These are phyloP conservation scores for Suillus americanus DNA, from an alignment of 768 basidiomycete genomes.

Conservation along the genomic window DNA sequence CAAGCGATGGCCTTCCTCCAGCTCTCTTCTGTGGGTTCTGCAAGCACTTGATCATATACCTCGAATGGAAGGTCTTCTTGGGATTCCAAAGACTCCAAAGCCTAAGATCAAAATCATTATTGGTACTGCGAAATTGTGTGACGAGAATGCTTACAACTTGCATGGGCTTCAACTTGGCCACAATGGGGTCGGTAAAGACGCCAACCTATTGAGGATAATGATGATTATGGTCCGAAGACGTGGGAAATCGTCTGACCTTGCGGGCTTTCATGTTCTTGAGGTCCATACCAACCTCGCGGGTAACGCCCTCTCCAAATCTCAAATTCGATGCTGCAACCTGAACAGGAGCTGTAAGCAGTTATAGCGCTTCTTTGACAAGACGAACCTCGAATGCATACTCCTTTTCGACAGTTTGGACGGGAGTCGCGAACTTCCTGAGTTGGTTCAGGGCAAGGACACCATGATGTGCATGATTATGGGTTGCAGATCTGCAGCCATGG, in stretches of 20 bases:
- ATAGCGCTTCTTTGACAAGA: not conserved
- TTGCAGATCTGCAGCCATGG: slow-evolving; percentile 58
- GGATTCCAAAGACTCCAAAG: slow-evolving; percentile 75
- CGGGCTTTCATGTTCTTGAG: slow-evolving; percentile 90
- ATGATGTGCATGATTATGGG: slow-evolving; percentile 40
- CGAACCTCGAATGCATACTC: slow-evolving; percentile 91
- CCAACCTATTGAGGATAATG: slow-evolving; percentile 61
- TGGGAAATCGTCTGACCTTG: slow-evolving; percentile 51
- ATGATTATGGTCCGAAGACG: slow-evolving; percentile 10
- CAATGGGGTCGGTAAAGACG: slow-evolving; percentile 89
- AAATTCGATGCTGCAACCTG: slow-evolving; percentile 87
- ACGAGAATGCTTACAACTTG: slow-evolving; percentile 54
- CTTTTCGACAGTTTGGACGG: slow-evolving; percentile 68
- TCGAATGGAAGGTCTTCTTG: slow-evolving; percentile 78
- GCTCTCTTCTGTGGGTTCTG: slow-evolving; percentile 91
- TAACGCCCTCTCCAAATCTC: slow-evolving; percentile 88
- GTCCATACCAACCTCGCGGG: slow-evolving; percentile 90
- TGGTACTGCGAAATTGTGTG: not conserved
- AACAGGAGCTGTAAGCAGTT: not conserved
- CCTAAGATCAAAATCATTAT: slow-evolving; percentile 39
- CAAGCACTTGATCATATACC: slow-evolving; percentile 76
- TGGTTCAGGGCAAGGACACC: slow-evolving; percentile 46
- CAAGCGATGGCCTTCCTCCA: slow-evolving; percentile 88
- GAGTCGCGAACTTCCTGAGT: slow-evolving; percentile 74
- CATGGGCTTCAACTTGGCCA: slow-evolving; percentile 81